Conservation (phyloP, 306 rosid genomes). For the Rubus idaeus region DNA sequence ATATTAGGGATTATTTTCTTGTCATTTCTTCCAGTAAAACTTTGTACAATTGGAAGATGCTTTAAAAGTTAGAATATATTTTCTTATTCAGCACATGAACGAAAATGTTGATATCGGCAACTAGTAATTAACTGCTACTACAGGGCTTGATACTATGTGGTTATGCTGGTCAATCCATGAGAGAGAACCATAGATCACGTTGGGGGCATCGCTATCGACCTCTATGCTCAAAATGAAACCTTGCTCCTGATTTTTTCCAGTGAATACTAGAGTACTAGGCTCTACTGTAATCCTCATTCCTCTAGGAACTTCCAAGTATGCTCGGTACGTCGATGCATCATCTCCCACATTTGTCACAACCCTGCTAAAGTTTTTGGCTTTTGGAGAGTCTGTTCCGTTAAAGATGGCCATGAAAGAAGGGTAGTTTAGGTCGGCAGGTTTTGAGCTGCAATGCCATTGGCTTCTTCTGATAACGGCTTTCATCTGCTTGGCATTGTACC, state of each 20-base stretch:
- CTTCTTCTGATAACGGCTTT: not conserved
- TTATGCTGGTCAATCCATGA: conserved; percentile 7
- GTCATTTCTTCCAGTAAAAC: not conserved
- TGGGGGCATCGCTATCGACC: not conserved
- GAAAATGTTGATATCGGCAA: not conserved
- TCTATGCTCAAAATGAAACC: not conserved
- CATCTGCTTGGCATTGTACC: conserved; percentile 3
- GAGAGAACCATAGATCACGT: conserved; percentile 1
- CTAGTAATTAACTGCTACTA: not conserved
- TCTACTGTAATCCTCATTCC: conserved; percentile 10
- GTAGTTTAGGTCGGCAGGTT: conserved; percentile 15
- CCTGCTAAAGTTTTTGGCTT: conserved; percentile 5
- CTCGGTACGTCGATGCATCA: not conserved
- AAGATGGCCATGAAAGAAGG: conserved; percentile 18
- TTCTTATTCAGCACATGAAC: not conserved
- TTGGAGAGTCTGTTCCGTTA: not conserved
- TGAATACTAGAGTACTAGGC: conserved; percentile 16
- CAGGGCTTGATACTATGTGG: conserved; percentile 16
- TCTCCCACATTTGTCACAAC: conserved; percentile 23
- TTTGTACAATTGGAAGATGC: not conserved
- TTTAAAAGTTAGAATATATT: not conserved
- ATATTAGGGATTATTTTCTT: not conserved
- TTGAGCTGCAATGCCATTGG: not conserved
- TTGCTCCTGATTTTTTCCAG: conserved; percentile 1
- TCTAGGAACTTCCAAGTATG: not conserved